Conservation (phyloP, 192 early-diverging fungal genomes). For the Coemansia interrupta region DNA sequence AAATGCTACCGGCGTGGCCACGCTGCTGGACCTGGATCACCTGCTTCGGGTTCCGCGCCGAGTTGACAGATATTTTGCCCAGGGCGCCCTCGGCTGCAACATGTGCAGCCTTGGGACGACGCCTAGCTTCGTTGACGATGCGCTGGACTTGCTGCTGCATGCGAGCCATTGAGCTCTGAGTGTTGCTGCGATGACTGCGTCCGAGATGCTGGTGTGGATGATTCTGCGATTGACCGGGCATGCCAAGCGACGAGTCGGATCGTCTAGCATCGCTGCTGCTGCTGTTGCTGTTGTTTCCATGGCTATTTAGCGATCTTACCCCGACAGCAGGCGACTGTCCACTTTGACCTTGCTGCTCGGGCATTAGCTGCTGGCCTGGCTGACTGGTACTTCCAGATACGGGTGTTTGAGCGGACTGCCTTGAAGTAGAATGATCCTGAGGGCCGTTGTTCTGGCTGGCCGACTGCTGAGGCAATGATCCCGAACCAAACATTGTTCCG, state of each 20-base stretch:
- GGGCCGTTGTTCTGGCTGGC: not conserved
- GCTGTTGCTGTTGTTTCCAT: conserved; percentile 6
- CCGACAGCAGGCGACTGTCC: conserved; percentile 13
- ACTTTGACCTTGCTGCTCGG: conserved; percentile 14
- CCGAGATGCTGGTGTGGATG: conserved; percentile 32
- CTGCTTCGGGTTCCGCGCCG: conserved; percentile 86
- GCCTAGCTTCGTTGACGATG: conserved; percentile 88
- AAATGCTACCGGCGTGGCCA: conserved; percentile 34
- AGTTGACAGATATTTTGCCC: conserved; percentile 88
- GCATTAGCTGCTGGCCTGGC: not conserved
- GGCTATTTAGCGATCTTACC: conserved; percentile 2
- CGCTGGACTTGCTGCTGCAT: conserved; percentile 97
- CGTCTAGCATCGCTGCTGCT: not conserved
- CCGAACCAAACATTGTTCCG: conserved; percentile 21
- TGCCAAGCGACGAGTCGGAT: conserved; percentile 8
- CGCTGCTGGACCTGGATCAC: conserved; percentile 65
- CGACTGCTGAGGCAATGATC: not conserved
- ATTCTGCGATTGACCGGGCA: not conserved
- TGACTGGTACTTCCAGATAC: not conserved
- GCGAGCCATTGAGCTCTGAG: conserved; percentile 57
- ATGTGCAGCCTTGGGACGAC: conserved; percentile 77
- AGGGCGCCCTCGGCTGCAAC: conserved; percentile 91
- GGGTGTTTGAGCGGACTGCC: conserved; percentile 3
- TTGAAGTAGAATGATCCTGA: not conserved
- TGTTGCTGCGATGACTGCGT: conserved; percentile 26